Evolutionary conservation across 2,329 filamentous ascomycete genomes (phyloP).

Genomic region (Venturia pyrina): DNA sequence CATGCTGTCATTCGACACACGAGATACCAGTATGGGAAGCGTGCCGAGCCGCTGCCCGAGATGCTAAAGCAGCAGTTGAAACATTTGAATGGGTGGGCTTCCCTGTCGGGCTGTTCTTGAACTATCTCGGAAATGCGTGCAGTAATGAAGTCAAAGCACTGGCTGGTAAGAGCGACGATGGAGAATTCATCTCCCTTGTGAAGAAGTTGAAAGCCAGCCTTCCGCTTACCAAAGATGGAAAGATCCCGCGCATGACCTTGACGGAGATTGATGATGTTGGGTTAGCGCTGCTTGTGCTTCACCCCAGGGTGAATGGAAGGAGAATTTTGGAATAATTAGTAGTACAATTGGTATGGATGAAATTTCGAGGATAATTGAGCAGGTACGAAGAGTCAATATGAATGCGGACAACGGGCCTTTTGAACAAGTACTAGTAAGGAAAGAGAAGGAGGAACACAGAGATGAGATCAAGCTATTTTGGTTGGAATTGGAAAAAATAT

Average conservation of each 20-base stretch:
- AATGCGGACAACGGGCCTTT: slow-evolving; percentile 15
- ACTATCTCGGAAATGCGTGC: slow-evolving; percentile 24
- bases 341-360: slow-evolving; percentile 21
- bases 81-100: slow-evolving; percentile 24
- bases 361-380: slow-evolving; percentile 19
- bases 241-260: slow-evolving; percentile 21
- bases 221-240: slow-evolving; percentile 18
- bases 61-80: slow-evolving; percentile 11
- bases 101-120: slow-evolving; percentile 26
- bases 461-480: background rate
- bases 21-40: slow-evolving; percentile 20
- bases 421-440: slow-evolving; percentile 11
- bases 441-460: slow-evolving; percentile 9
- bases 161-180: slow-evolving; percentile 18
- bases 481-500: background rate
- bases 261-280: slow-evolving; percentile 26
- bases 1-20: slow-evolving; percentile 18
- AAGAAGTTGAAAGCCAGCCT: slow-evolving; percentile 19
- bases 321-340: slow-evolving; percentile 25
- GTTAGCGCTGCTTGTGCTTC: slow-evolving; percentile 23
- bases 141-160: slow-evolving; percentile 17
- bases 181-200: slow-evolving; percentile 16
- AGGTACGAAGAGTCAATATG: slow-evolving; percentile 14
- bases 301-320: slow-evolving; percentile 18
- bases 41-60: slow-evolving; percentile 14